phyloP scores from a whole-genome alignment of 805 yeast species.

The Grigorovia humatica region DNA sequence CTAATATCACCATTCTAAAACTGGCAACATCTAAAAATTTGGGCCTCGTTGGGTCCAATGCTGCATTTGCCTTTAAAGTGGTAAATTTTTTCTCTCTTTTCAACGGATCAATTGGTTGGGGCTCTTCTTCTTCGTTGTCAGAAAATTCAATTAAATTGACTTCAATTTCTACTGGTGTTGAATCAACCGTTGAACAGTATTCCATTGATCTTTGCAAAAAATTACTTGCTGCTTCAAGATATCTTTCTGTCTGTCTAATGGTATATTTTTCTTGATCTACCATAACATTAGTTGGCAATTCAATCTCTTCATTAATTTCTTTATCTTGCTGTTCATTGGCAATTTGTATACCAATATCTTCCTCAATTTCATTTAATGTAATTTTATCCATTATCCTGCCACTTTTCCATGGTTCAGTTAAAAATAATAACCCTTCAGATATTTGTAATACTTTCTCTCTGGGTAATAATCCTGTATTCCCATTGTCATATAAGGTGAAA shows the following conservation, averaged over 20 bases:
- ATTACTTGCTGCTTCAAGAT: constrained; percentile 74
- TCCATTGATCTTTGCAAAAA: constrained; percentile 84
- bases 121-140: constrained; percentile 28
- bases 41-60: constrained; percentile 72
- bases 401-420: constrained; percentile 82
- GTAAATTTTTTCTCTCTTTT: constrained; percentile 18
- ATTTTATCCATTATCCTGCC: constrained; percentile 53
- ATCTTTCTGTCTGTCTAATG: constrained; percentile 62
- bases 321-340: constrained; percentile 28
- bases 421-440: constrained; percentile 75
- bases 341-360: constrained; percentile 55
- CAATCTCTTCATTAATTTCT: constrained; percentile 29
- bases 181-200: constrained; percentile 65
- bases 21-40: constrained; percentile 70
- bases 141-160: constrained; percentile 34
- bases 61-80: constrained; percentile 58
- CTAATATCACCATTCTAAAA: constrained; percentile 86
- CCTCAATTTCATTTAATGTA: constrained; percentile 54
- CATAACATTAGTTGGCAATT: constrained; percentile 47
- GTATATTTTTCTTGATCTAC: constrained; percentile 55
- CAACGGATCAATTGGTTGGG: constrained; percentile 7
- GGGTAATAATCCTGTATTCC: constrained; percentile 49
- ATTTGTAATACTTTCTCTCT: constrained; percentile 72
- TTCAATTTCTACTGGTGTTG: constrained; percentile 25
- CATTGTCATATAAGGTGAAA: constrained; percentile 62